phyloP scores from a whole-genome alignment of 176 grass and related monocot genomes.

The Musa acuminata region DNA sequence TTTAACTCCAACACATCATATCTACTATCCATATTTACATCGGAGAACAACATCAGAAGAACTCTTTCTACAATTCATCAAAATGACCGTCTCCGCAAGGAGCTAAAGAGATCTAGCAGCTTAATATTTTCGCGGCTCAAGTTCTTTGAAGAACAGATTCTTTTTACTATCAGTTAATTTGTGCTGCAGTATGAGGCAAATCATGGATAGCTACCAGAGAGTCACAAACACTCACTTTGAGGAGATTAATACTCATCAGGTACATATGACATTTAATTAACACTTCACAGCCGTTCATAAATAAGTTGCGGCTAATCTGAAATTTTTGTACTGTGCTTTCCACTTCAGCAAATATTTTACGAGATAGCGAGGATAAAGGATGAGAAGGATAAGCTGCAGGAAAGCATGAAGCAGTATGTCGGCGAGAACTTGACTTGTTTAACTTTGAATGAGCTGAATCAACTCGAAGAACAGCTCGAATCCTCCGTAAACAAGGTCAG shows the following conservation, averaged over 20 bases:
- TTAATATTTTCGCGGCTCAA: not conserved
- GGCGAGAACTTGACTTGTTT: slow-evolving; percentile 58
- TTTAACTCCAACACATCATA: too few species aligned
- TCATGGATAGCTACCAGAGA: slow-evolving; percentile 68
- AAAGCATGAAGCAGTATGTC: slow-evolving; percentile 46
- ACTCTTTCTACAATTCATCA: too few species aligned
- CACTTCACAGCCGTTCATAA: too few species aligned
- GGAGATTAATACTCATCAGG: slow-evolving; percentile 58
- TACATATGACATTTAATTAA: not conserved
- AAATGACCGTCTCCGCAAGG: too few species aligned
- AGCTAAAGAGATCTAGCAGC: not conserved
- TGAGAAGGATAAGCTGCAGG: slow-evolving; percentile 55
- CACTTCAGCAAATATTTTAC: slow-evolving; percentile 48
- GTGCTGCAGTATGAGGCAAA: slow-evolving; percentile 35
- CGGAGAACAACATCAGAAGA: too few species aligned
- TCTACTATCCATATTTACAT: too few species aligned
- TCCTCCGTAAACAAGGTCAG: slow-evolving; percentile 49
- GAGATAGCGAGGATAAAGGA: slow-evolving; percentile 75
- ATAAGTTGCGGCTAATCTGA: too few species aligned
- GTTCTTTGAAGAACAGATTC: too few species aligned
- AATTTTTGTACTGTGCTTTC: not conserved
- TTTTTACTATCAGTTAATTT: too few species aligned
- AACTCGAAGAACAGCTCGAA: slow-evolving; percentile 66
- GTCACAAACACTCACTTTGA: slow-evolving; percentile 48
- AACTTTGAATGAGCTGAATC: slow-evolving; percentile 40